These are phyloP conservation scores for Pulveroboletus sp. DNA, from an alignment of 768 basidiomycete species.

Conservation along the genomic window DNA sequence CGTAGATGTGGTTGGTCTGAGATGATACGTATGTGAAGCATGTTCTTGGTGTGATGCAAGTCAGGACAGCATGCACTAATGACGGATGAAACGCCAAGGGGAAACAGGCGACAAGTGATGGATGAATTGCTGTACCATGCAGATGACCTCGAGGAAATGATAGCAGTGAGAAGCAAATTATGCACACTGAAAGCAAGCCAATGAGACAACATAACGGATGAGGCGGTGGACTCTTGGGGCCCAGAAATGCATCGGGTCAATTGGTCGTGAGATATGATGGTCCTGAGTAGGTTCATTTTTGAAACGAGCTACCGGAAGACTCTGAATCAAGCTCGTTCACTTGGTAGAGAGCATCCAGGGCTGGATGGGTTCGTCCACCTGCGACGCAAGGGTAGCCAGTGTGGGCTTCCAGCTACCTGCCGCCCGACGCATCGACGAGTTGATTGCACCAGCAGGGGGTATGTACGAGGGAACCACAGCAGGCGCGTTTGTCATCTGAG, in stretches of 20 bases:
- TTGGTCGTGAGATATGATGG: slow-evolving; percentile 6
- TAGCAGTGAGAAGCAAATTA: slow-evolving; percentile 18
- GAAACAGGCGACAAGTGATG: background rate
- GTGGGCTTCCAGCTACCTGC: slow-evolving; percentile 45
- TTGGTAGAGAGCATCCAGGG: slow-evolving; percentile 24
- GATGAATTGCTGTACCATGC: background rate
- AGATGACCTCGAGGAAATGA: slow-evolving; percentile 1
- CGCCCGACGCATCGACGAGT: slow-evolving; percentile 49
- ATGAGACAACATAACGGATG: slow-evolving; percentile 10
- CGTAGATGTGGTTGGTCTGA: background rate
- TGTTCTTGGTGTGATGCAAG: background rate
- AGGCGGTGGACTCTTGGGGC: slow-evolving; percentile 3
- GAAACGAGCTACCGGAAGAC: too few species aligned
- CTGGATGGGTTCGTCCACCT: slow-evolving; percentile 30
- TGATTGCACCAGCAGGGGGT: slow-evolving; percentile 51
- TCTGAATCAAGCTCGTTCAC: background rate
- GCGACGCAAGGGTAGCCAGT: slow-evolving; percentile 15
- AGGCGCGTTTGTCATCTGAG: slow-evolving; percentile 24
- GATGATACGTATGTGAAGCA: background rate
- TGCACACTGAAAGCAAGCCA: slow-evolving; percentile 23
- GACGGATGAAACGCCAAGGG: background rate
- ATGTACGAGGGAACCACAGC: slow-evolving; percentile 32
- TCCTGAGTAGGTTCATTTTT: slow-evolving; percentile 10
- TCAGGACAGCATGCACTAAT: background rate
- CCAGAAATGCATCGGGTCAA: background rate